Base-by-base conservation (phyloP, 1,284 basidiomycete species). In the Marasmius fiardii region DNA sequence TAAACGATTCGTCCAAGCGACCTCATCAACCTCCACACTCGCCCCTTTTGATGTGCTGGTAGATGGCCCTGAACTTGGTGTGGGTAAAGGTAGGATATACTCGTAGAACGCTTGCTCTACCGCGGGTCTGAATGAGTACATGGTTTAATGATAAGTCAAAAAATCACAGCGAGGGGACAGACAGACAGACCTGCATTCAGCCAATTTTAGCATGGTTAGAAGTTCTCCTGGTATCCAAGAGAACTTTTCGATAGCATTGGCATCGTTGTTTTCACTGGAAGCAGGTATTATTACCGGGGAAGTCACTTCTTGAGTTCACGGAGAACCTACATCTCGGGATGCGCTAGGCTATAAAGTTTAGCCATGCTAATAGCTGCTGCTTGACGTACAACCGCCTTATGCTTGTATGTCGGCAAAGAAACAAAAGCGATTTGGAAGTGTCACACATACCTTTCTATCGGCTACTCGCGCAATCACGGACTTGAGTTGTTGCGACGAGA, bases 191-290 rank as follows among this genome's bases (percentile, higher is more conserved):
- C 82, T 81, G 50, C 83, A 75, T 65, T 92, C 89, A 0, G 69
- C 52, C 10, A 74, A 79, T 4, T 77, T 66, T 18, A 77, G 75
- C 56, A 81, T 80, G 55, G 74, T 76, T 41, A 92, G 76, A 28
- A 99, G 75, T 41, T 80, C 77, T 33, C 88, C 80, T 0, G 97
- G 95, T 58, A 99, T 98, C 97, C 97, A 99, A 0, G 84, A 85
- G 66, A 99, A 98, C 53, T 96, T 92, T 20, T 77, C 69, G 18
- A 88, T 78, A 0, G 94, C 92, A 0, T 81, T 76, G 0, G 79
- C 72, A 58, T 94, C 91, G 54, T 86, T 85, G 58, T 83, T 88
- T 67, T 96, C 93, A 61, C 93, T 97, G 59, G 60, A 55, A 54
- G 35, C 31, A 52, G 23, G 28, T 5, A n/a, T 20, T 28, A 18